phyloP scores from a whole-genome alignment of 306 rosid genomes.

The Glycine tomentella region DNA sequence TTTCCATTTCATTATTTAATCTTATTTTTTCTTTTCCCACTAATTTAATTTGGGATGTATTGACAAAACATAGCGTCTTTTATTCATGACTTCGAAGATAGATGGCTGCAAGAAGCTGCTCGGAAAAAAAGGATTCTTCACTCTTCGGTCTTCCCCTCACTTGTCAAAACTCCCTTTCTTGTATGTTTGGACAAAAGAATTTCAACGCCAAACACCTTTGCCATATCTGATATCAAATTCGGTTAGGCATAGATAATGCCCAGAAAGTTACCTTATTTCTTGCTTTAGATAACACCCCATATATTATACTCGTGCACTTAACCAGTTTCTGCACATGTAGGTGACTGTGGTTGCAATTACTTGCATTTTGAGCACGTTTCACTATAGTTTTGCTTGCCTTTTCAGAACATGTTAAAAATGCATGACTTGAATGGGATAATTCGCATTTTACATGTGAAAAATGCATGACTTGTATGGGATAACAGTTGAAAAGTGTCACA shows the following conservation, averaged over 20 bases:
- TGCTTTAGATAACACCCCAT: constrained; percentile 27
- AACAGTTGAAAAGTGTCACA: background rate
- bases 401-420: constrained; percentile 11
- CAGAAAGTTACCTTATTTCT: constrained; percentile 42
- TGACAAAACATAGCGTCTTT: too few relatives aligned
- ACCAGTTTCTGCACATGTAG: constrained; percentile 36
- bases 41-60: too few relatives aligned
- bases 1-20: too few relatives aligned
- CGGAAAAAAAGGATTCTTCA: too few relatives aligned
- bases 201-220: constrained; percentile 27
- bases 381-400: constrained; percentile 10
- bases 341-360: constrained; percentile 37
- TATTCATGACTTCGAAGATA: too few relatives aligned
- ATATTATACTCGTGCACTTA: constrained; percentile 40
- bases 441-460: constrained; percentile 33
- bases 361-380: constrained; percentile 38
- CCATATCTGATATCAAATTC: constrained; percentile 40
- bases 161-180: constrained; percentile 11
- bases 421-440: background rate
- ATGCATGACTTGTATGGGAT: background rate
- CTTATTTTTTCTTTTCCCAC: too few relatives aligned
- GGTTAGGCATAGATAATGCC: constrained; percentile 47
- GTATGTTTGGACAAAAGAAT: too few relatives aligned
- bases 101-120: too few relatives aligned
- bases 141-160: too few relatives aligned